These are phyloP conservation scores for Stagonosporopsis vannaccii DNA, from an alignment of 2,329 filamentous ascomycete genomes.

Conservation along the genomic window DNA sequence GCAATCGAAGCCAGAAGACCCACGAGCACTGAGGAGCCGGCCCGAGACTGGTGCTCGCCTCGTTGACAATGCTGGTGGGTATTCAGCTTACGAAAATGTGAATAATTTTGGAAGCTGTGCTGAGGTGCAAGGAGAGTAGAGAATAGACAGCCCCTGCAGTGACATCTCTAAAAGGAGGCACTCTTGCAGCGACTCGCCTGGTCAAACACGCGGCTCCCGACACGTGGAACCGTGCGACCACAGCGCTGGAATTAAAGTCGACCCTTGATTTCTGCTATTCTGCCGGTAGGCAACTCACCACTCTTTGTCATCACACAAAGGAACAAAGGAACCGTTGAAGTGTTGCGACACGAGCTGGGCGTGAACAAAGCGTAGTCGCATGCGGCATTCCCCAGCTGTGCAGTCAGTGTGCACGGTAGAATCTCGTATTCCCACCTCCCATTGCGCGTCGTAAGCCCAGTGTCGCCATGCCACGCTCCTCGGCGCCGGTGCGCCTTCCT, in stretches of 20 bases:
- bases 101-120: neutral
- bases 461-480: conserved; percentile 14
- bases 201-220: conserved; percentile 18
- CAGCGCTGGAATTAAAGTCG: conserved; percentile 9
- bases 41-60: neutral
- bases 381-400: conserved; percentile 11
- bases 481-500: conserved; percentile 14
- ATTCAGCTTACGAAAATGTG: conserved; percentile 2
- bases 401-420: neutral
- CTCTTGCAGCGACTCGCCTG: conserved; percentile 7
- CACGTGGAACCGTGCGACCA: conserved; percentile 15
- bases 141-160: conserved; percentile 9
- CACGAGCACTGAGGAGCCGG: conserved; percentile 10
- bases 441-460: conserved; percentile 11
- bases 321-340: neutral
- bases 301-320: conserved; percentile 6
- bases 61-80: neutral
- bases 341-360: conserved; percentile 4
- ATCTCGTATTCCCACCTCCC: conserved; percentile 16
- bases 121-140: neutral
- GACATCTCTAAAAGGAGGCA: neutral
- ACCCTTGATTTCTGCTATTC: conserved; percentile 3
- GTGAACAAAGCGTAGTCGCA: neutral
- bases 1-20: neutral
- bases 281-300: neutral